Evolutionary conservation across 2,329 filamentous ascomycete species (phyloP).

Genomic region (Colletotrichum kahawae): DNA sequence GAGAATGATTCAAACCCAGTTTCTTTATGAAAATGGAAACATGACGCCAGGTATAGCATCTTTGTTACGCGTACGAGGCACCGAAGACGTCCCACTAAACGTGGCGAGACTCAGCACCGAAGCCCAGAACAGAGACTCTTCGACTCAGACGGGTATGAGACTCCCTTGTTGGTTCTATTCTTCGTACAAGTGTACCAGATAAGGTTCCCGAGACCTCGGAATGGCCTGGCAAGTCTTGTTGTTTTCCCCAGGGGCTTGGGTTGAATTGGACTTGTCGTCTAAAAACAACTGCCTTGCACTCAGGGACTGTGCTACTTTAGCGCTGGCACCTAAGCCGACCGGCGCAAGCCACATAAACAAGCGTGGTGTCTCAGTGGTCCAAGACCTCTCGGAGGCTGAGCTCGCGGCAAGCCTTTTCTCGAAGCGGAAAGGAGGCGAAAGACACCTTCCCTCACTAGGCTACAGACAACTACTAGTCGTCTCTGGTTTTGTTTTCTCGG

Average conservation of each 20-base stretch:
- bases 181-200: not conserved
- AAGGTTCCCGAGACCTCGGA: slow-evolving; percentile 1
- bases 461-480: not conserved
- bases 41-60: not conserved
- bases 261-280: not conserved
- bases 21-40: not conserved
- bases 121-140: not conserved
- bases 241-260: not conserved
- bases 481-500: not conserved
- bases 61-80: not conserved
- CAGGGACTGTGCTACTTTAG: not conserved
- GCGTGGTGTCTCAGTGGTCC: slow-evolving; percentile 2
- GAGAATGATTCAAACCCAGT: not conserved
- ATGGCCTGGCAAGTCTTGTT: not conserved
- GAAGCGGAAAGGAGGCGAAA: not conserved
- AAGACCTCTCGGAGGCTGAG: not conserved
- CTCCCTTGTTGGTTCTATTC: not conserved
- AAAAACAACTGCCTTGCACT: not conserved
- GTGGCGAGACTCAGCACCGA: not conserved
- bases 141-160: not conserved
- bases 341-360: not conserved
- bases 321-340: not conserved
- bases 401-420: slow-evolving; percentile 1
- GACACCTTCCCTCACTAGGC: not conserved
- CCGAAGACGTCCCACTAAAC: not conserved